Conservation (phyloP, 805 yeast genomes). For the Candida koratica region DNA sequence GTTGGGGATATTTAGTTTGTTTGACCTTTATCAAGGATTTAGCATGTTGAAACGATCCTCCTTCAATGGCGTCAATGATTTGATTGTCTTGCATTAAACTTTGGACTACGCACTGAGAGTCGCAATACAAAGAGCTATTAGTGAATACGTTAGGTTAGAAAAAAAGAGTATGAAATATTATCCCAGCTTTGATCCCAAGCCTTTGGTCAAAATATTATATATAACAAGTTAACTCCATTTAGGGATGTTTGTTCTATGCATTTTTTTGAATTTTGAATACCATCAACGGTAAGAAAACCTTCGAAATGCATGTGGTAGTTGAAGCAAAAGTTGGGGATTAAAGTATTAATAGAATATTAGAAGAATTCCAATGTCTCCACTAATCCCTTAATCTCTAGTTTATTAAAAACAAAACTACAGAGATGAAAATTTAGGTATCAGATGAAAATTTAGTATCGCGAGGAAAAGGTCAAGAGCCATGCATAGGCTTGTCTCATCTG, state of each 20-base stretch:
- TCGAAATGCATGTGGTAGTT: constrained; percentile 16
- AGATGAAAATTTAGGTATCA: no score
- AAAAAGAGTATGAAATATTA: constrained; percentile 3
- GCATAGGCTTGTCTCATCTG: no score
- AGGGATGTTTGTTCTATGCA: constrained; percentile 18
- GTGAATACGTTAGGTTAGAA: neutral
- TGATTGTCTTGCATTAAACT: constrained; percentile 12
- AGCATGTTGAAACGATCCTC: constrained; percentile 54
- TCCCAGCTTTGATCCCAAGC: constrained; percentile 23
- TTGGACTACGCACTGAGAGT: neutral
- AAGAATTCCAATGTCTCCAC: no score
- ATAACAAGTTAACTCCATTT: constrained; percentile 18
- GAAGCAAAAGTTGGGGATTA: neutral
- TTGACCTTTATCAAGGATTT: constrained; percentile 45
- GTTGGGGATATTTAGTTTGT: constrained; percentile 52
- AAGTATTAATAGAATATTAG: no score
- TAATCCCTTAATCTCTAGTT: no score
- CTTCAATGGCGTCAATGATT: constrained; percentile 43
- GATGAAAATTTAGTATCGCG: no score
- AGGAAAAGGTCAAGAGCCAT: no score
- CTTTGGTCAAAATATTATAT: constrained; percentile 20
- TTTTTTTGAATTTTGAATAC: constrained; percentile 18
- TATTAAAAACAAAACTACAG: no score
- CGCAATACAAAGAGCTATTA: neutral
- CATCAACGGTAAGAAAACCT: constrained; percentile 17